Evolutionary conservation across 2,329 filamentous ascomycete species (phyloP).

Genomic region (Fusarium drepaniforme): DNA sequence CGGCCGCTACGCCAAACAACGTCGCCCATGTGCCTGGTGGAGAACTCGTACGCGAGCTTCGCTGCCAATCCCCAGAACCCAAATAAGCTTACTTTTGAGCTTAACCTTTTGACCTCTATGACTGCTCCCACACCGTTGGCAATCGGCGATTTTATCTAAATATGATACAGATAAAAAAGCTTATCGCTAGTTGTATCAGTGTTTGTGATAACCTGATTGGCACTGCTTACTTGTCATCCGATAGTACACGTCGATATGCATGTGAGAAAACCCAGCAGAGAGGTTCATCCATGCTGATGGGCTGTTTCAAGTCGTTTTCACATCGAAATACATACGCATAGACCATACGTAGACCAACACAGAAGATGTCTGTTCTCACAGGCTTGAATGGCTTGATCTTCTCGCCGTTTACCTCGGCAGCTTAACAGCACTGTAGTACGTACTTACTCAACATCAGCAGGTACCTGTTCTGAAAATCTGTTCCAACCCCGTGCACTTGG

Average conservation of each 20-base stretch:
- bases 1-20: too few relatives aligned
- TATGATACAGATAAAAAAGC: neutral
- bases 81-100: slow-evolving; percentile 35
- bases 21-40: neutral
- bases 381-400: neutral
- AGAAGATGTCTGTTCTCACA: neutral
- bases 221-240: neutral
- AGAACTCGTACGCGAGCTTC: neutral
- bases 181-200: neutral
- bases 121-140: neutral
- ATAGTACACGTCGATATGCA: neutral
- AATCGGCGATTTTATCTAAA: neutral
- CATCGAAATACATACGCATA: too few relatives aligned
- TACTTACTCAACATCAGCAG: neutral
- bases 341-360: neutral
- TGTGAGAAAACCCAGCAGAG: neutral
- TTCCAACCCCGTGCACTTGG: neutral
- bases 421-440: neutral
- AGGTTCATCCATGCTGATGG: neutral
- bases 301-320: too few relatives aligned
- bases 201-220: neutral
- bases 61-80: neutral
- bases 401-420: neutral
- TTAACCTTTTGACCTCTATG: neutral
- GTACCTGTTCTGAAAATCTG: neutral